These are phyloP conservation scores for Echites panduratus DNA, from an alignment of 257 asterid species.

Conservation along the genomic window DNA sequence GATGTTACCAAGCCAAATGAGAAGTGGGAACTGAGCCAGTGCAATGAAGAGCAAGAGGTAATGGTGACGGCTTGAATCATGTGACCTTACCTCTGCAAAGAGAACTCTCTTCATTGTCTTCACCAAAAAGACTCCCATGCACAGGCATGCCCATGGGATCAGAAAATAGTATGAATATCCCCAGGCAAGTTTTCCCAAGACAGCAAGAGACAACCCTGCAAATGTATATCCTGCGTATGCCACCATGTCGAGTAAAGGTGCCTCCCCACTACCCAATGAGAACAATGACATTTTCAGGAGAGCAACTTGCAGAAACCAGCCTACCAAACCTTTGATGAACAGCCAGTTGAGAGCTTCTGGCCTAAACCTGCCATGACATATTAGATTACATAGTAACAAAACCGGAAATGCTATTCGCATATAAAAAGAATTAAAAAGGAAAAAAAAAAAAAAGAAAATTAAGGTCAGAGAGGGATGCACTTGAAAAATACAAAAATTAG, in stretches of 20 bases:
- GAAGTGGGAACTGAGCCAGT: conserved; percentile 13
- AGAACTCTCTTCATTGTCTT: conserved; percentile 31
- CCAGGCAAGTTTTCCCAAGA: conserved; percentile 23
- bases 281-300: conserved; percentile 27
- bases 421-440: neutral
- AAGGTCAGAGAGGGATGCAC: too few species aligned
- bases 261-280: conserved; percentile 29
- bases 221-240: conserved; percentile 22
- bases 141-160: conserved; percentile 27
- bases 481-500: neutral
- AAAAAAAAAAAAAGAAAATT: neutral
- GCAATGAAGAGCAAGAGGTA: conserved; percentile 28
- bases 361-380: conserved; percentile 27
- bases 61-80: conserved; percentile 29
- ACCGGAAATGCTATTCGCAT: neutral
- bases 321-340: conserved; percentile 36
- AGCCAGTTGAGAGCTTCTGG: conserved; percentile 43
- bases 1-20: conserved; percentile 13
- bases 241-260: conserved; percentile 27
- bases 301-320: conserved; percentile 35
- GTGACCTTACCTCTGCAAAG: conserved; percentile 22
- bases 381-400: neutral
- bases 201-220: conserved; percentile 25
- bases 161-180: conserved; percentile 24
- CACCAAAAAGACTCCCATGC: conserved; percentile 31